Conservation (phyloP, 2,329 filamentous ascomycete genomes). For the Leptographium wingfieldii region DNA sequence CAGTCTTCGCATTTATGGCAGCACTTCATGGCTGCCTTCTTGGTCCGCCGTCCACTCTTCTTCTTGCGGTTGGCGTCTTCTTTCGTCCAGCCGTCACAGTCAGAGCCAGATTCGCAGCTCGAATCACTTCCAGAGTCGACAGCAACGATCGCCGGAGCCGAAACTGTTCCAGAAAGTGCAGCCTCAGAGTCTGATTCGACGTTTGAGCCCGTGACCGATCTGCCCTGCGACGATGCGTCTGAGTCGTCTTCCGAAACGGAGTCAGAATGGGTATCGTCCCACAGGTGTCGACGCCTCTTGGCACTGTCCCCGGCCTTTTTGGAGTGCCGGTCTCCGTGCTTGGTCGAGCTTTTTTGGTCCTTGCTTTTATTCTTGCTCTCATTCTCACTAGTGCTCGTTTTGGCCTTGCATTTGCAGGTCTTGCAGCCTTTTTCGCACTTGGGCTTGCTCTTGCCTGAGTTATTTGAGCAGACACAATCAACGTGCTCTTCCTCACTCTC, state of each 20-base stretch:
- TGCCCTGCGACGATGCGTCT: background rate
- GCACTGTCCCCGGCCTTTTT: background rate
- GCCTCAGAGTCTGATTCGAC: background rate
- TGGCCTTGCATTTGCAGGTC: too few species aligned
- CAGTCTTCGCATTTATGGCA: background rate
- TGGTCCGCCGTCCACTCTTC: background rate
- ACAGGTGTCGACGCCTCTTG: too few species aligned
- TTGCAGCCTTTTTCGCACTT: too few species aligned
- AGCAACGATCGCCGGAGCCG: too few species aligned
- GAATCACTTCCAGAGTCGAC: background rate
- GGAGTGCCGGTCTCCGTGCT: background rate
- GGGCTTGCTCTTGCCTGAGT: too few species aligned
- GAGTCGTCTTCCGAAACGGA: background rate
- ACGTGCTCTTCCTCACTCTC: background rate
- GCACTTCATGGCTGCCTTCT: background rate
- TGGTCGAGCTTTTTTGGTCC: background rate
- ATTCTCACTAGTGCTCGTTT: background rate
- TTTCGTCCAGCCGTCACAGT: background rate
- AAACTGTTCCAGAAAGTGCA: background rate
- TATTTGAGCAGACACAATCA: background rate
- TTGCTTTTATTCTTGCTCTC: background rate
- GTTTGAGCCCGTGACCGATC: constrained; percentile 15
- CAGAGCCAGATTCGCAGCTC: background rate
- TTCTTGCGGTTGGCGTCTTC: background rate
- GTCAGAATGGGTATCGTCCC: background rate